Evolutionary conservation across 257 asterid species (phyloP).

Genomic region (Solanum peruvianum): DNA sequence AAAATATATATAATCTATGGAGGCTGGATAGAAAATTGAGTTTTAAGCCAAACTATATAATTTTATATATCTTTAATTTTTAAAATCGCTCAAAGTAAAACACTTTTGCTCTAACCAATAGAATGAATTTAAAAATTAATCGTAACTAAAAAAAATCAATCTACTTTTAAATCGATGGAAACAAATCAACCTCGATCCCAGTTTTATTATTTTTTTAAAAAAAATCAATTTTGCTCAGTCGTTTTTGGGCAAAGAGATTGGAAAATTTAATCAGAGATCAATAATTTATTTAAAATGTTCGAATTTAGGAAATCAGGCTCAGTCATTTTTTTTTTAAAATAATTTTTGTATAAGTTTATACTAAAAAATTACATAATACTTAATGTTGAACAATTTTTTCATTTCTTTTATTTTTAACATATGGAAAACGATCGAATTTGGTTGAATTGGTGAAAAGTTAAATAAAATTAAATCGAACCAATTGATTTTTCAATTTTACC

Average conservation of each 20-base stretch:
- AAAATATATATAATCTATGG: neutral
- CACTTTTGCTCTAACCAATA: neutral
- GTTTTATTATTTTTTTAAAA: no score
- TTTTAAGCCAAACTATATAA: neutral
- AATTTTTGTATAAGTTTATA: neutral
- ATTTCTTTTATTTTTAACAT: neutral
- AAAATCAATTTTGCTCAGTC: neutral
- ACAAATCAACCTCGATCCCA: neutral
- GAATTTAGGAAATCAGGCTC: neutral
- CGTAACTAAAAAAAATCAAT: neutral
- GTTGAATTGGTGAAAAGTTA: neutral
- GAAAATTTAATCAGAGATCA: neutral
- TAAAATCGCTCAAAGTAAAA: neutral
- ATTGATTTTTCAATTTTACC: neutral
- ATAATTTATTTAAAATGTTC: neutral
- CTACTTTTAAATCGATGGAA: neutral
- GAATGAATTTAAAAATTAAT: neutral
- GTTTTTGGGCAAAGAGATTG: accelerated
- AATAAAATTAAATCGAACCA: neutral
- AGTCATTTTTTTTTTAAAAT: neutral
- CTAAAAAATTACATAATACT: neutral
- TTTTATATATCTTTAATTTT: neutral
- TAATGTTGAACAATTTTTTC: neutral
- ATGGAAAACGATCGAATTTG: neutral
- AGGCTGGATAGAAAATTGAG: neutral